Conservation (phyloP, 2,329 filamentous ascomycete species). For the Penicillium sp. region DNA sequence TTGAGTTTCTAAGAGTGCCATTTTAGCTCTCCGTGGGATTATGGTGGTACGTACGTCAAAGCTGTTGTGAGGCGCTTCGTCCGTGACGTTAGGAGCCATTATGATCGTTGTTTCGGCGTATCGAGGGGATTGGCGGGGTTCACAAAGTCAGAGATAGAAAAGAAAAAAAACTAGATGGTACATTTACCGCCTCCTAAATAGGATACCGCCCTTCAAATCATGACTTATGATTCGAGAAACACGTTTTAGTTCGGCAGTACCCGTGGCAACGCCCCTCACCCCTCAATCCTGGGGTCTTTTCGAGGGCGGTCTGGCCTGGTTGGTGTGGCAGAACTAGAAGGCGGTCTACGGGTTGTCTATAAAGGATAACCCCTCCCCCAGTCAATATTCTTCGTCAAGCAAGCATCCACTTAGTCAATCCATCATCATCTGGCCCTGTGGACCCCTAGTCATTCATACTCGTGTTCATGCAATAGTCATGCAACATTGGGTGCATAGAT, state of each 20-base stretch:
- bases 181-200: neutral
- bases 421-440: no score
- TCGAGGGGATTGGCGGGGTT: conserved; percentile 9
- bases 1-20: conserved; percentile 1
- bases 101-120: conserved; percentile 6
- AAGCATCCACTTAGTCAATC: no score
- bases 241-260: neutral
- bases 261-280: neutral
- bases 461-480: no score
- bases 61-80: conserved; percentile 22
- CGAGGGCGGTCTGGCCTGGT: neutral
- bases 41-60: conserved; percentile 22
- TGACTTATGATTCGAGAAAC: neutral
- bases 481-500: no score
- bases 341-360: no score
- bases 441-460: no score
- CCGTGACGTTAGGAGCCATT: conserved; percentile 19
- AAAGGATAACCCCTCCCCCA: no score
- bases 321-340: no score
- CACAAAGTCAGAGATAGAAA: conserved; percentile 12
- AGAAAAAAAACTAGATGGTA: neutral
- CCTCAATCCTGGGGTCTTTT: neutral
- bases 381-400: no score
- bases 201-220: neutral
- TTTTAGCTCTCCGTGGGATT: conserved; percentile 1